Evolutionary conservation across 345 rosid species (phyloP), one percentile per base, ranked within the genome.

Genomic region (Populus tremula): DNA sequence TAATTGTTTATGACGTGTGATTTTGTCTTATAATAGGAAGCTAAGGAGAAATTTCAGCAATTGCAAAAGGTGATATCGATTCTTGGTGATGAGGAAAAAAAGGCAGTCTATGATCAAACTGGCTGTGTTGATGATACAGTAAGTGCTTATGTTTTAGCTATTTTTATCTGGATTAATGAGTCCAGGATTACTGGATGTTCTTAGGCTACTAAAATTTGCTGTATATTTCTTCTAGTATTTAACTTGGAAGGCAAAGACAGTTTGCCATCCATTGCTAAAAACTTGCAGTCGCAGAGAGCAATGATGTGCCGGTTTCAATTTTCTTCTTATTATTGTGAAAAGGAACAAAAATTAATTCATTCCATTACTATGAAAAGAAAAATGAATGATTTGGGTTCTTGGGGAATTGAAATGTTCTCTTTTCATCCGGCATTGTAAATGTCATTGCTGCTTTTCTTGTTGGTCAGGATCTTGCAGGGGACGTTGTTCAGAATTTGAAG

Each of bases 1-100:
- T 25, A 75, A 47, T 6, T 43, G 4, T 67, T 74, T 16, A 21
- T 21, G n/a, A 70, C 41, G 29, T 68, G 23, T 54, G 45, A 35
- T 75, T 31, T 73, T 56, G 49, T 63, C 49, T 61, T 49, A 50
- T 25, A 59, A 76, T 67, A 96, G 99, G 98, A 91, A 68, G 97
- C 98, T 61, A 96, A 94, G 76, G 99, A 91, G 84, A 96, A 94
- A 62, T 94, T 94, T 84, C 98, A 96, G 90, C 95, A 91, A 77
- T 79, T 96, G 85, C 97, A 96, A 79, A 96, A 91, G 84, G 97
- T 92, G 80, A 92, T 96, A 31, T 91, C 97, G 0, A 84, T 96
- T 84, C 93, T 94, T 2, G 98, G 96, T 8, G 98, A 96, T 82
- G 92, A 89, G 78, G 97, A 94, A 86, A 94, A 94, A 78, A 84